A percentile compares a stretch with the other conserved stretches of the same genome.
Conservation (phyloP, 345 rosid species). For the Raphanus sativus region DNA sequence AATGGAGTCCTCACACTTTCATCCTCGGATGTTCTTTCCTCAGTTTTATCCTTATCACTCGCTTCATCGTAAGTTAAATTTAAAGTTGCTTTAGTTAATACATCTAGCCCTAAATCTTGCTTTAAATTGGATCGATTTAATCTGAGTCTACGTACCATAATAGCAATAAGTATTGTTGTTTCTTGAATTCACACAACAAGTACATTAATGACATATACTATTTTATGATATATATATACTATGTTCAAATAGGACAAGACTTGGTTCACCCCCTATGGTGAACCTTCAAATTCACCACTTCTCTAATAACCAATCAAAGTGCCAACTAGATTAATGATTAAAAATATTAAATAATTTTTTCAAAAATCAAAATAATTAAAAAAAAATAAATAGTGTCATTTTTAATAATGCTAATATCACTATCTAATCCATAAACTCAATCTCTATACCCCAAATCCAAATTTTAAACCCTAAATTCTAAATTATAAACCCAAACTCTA, state of each 20-base stretch:
- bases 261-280: too few relatives aligned
- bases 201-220: neutral
- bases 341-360: too few relatives aligned
- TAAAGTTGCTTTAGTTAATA: neutral
- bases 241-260: neutral
- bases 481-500: too few relatives aligned
- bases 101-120: neutral
- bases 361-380: too few relatives aligned
- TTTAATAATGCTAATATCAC: too few relatives aligned
- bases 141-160: neutral
- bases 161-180: neutral
- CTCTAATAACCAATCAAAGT: too few relatives aligned
- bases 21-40: conserved; percentile 36
- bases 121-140: neutral
- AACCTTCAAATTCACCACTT: too few relatives aligned
- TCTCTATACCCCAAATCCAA: too few relatives aligned
- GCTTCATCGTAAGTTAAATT: conserved; percentile 56
- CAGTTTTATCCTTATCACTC: conserved; percentile 53
- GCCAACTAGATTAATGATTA: too few relatives aligned
- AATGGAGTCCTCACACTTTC: conserved; percentile 47
- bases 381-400: too few relatives aligned
- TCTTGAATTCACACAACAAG: neutral
- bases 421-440: too few relatives aligned
- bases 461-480: too few relatives aligned
- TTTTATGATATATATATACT: neutral